Base-by-base conservation (phyloP, 345 rosid species). In the Arabidopsis arenosa region DNA sequence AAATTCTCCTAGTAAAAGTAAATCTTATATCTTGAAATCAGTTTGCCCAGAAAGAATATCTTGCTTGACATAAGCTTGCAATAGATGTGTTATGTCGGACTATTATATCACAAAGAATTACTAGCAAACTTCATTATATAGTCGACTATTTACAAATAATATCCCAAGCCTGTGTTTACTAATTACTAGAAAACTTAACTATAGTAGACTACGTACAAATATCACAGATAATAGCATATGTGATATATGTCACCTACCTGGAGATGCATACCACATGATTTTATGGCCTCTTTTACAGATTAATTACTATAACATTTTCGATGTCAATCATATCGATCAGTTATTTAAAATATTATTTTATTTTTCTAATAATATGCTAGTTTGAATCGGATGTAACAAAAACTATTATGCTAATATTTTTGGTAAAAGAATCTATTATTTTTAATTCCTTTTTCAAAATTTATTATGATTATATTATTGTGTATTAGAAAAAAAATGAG, bases 211-310 rank as follows among this genome's bases (percentile, higher is more conserved):
- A 23, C 13, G 6, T 26, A 23, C 35, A 23, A 23, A 53, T 10
- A 23, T 11, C 15, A 9, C 30, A 21, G 2, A 10, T 2, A 52
- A n/a, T 47, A 3, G n/a, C 5, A 13, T 55, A 28, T 57, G 23
- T 35, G 41, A 60, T 33, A 60, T 33, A 13, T 57, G 26, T 59
- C 39, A 73, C 70, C 76, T 63, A 62, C 63, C 49, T 73, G 43
- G 36, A 62, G 63, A 35, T 63, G 45, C 52, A 63, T 14, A 30
- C 37, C 65, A 74, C 71, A 54, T 63, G 76, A 13, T 62, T 41
- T 4, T 9, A 71, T 58, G 17, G 35, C 58, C 26, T 58, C 44
- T 41, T 26, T 33, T 30, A 54, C 7, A 30, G 44, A 30, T 69
- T 56, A 40, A 37, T 28, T 23, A 23, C 26, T 23, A 23, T 23